Conservation (phyloP, 176 grass and related monocot species). For the Cymbopogon citratus region DNA sequence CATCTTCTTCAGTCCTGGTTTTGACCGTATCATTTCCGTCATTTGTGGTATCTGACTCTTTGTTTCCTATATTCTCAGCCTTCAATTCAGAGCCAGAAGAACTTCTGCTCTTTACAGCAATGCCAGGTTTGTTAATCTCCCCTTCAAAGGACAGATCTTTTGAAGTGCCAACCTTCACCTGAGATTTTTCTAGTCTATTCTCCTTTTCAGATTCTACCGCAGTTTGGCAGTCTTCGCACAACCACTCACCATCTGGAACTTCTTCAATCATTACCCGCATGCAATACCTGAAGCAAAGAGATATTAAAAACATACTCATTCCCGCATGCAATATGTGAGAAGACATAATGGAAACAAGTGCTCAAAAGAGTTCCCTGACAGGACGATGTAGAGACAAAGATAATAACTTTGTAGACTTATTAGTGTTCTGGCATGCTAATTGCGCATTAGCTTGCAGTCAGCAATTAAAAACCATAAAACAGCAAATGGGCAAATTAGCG, state of each 20-base stretch:
- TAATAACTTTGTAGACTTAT: conserved; percentile 10
- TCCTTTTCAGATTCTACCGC: conserved; percentile 51
- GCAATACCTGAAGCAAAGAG: conserved; percentile 73
- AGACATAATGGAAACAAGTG: not conserved
- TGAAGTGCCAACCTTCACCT: conserved; percentile 31
- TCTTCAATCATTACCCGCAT: conserved; percentile 73
- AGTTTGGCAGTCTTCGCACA: conserved; percentile 90
- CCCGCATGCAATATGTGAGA: not conserved
- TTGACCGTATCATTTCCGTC: conserved; percentile 17
- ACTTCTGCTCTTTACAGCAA: conserved; percentile 17
- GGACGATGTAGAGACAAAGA: not conserved
- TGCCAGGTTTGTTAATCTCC: conserved; percentile 18
- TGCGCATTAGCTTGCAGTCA: not conserved
- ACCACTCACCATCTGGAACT: conserved; percentile 76
- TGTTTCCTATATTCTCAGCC: conserved; percentile 31
- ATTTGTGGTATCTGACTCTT: conserved; percentile 29
- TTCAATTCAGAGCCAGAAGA: conserved; percentile 40
- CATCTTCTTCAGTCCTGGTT: conserved; percentile 35
- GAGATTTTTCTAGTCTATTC: conserved; percentile 36
- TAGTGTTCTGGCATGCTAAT: not conserved
- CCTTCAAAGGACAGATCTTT: conserved; percentile 29
- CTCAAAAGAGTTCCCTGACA: not conserved
- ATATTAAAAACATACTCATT: not conserved
- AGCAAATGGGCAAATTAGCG: not conserved
- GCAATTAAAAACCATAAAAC: conserved; percentile 1